Evolutionary conservation across 2,329 filamentous ascomycete species (phyloP).

Genomic region (Apiospora koreana): DNA sequence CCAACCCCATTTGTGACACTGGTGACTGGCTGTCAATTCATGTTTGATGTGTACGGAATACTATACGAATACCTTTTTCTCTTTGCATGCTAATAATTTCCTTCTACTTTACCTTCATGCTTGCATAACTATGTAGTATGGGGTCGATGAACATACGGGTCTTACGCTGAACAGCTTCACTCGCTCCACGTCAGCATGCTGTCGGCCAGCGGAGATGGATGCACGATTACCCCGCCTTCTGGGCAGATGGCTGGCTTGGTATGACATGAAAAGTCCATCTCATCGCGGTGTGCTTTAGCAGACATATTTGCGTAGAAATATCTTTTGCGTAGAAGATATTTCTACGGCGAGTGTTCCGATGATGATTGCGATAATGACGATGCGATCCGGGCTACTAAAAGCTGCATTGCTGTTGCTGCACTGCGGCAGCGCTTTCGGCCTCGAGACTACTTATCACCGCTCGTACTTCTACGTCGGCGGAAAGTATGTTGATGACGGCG

Average conservation of each 20-base stretch:
- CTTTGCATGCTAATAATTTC: background rate
- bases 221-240: background rate
- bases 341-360: background rate
- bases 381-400: background rate
- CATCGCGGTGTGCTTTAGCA: background rate
- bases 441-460: background rate
- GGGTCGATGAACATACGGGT: background rate
- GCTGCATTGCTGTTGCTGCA: background rate
- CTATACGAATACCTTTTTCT: background rate
- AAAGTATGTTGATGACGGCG: constrained; percentile 32
- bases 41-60: too few species aligned
- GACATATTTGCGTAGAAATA: too few species aligned
- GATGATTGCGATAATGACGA: background rate
- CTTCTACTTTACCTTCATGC: background rate
- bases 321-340: too few species aligned
- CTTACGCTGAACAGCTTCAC: background rate
- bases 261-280: background rate
- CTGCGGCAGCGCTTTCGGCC: background rate
- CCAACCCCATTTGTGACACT: too few species aligned
- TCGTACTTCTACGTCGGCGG: constrained; percentile 38
- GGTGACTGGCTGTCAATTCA: too few species aligned
- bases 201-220: background rate
- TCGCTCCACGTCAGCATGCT: background rate
- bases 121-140: too few species aligned
- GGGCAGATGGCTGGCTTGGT: background rate